Base-by-base conservation (phyloP, 2,329 filamentous ascomycete genomes). In the Bipolaris zeicola region DNA sequence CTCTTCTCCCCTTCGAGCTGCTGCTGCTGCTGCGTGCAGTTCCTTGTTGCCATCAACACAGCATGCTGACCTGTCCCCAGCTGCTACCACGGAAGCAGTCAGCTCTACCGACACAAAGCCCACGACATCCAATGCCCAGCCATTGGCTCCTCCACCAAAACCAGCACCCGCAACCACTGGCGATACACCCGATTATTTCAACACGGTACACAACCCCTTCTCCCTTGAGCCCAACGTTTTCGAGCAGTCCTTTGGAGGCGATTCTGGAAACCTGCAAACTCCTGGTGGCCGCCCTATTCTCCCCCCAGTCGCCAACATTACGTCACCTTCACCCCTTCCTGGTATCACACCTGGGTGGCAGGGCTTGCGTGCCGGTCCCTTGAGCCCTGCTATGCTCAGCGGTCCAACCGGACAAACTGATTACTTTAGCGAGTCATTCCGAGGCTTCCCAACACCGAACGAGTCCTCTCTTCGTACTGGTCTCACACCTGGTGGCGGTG, bases 361-460 rank as follows among this genome's bases (percentile, higher is more conserved):
- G 67, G 96, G 92, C 43, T 81, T 99, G 70, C 89, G 95, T 64
- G 93, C 92, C 58, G 95, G 95, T 67, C 95, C 95, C 39, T 79
- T 99, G 65, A 98, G 95, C 77, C 95, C 95, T 80, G 95, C 94
- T 62, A 98, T 99, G 93, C 87, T 99, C 53, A 91, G 92, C 44
- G 95, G 92, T 22, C 95, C 86, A 38, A 82, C 85, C 20, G 81
- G 80, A 42, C 77, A 79, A 52, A 89, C 85, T 75, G 92, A 97
- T 74, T 98, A 97, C 79, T 96, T 97, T 73, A 85, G 86, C 65
- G 92, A 96, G 69, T 88, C 88, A 50, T 89, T 96, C 62, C 87
- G 90, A 63, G 88, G 92, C 67, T 96, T 96, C 72, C 91, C 92
- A 4, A 98, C 95, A 3, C 94, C 94, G 0, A 97, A 97, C 85